phyloP scores from a whole-genome alignment of 164 flowering plant species.

The Umbilicus rupestris region DNA sequence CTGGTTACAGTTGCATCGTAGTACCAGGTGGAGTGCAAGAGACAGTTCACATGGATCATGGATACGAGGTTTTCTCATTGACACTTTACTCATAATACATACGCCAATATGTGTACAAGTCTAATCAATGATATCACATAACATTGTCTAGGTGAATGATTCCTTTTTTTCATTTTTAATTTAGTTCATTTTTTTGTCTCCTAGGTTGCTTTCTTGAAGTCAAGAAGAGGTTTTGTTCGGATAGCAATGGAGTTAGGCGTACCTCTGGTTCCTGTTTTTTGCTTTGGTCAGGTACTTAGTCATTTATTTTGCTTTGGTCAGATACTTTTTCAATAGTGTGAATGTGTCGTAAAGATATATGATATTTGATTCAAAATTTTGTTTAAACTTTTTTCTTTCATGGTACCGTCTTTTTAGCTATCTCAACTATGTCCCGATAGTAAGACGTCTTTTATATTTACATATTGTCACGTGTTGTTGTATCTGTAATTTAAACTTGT shows the following conservation, averaged over 20 bases:
- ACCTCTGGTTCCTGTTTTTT: constrained; percentile 83
- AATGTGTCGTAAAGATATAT: too few relatives aligned
- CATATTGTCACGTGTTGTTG: too few relatives aligned
- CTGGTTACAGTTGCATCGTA: constrained; percentile 82
- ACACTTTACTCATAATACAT: not conserved
- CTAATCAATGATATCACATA: not conserved
- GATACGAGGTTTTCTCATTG: constrained; percentile 49
- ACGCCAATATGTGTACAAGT: not conserved
- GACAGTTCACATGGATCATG: constrained; percentile 58
- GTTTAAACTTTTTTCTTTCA: too few relatives aligned
- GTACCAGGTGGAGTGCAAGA: constrained; percentile 98
- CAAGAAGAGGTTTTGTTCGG: constrained; percentile 85
- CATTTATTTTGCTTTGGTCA: not conserved
- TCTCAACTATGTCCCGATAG: too few relatives aligned
- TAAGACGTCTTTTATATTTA: not conserved
- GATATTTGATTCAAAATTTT: too few relatives aligned
- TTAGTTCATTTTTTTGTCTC: not conserved
- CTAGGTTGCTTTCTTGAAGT: constrained; percentile 63
- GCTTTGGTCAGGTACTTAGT: constrained; percentile 75
- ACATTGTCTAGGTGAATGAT: not conserved
- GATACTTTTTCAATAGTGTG: not conserved
- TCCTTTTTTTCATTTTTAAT: too few relatives aligned
- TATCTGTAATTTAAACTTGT: not conserved
- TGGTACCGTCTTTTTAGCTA: too few relatives aligned
- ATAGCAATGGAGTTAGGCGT: constrained; percentile 71